phyloP scores from a whole-genome alignment of 129 eudicot genomes.

The Oenanthe sinensis region DNA sequence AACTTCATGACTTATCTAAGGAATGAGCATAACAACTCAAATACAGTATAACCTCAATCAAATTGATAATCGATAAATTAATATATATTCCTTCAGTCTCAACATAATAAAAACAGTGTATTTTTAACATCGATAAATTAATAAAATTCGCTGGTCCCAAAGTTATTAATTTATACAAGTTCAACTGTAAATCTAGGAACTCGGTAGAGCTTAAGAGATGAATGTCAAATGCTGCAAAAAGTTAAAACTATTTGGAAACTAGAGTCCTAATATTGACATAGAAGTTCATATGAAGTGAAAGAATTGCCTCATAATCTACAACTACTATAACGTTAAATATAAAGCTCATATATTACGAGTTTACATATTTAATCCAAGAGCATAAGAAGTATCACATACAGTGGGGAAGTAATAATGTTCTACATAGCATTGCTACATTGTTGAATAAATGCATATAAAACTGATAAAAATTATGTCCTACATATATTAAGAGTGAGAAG shows the following conservation, averaged over 20 bases:
- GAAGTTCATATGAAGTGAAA: background rate
- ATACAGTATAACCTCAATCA: too few relatives aligned
- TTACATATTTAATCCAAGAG: background rate
- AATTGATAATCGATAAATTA: too few relatives aligned
- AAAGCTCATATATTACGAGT: background rate
- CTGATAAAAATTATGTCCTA: too few relatives aligned
- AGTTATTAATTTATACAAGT: too few relatives aligned
- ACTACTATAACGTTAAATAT: background rate
- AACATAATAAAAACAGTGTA: too few relatives aligned
- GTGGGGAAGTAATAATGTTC: background rate
- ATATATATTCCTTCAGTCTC: too few relatives aligned
- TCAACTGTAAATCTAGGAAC: background rate
- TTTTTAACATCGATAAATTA: too few relatives aligned
- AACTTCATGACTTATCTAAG: background rate
- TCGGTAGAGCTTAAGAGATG: background rate
- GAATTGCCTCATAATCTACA: background rate
- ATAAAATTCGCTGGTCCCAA: too few relatives aligned
- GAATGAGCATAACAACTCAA: background rate
- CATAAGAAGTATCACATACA: background rate
- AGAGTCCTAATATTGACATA: background rate
- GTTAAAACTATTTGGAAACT: background rate
- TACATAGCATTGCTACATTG: background rate
- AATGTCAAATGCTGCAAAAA: background rate
- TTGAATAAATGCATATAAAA: background rate
- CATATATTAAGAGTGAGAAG: background rate